Percentiles rank a stretch among this genome's conserved stretches.
phyloP scores from a whole-genome alignment of 768 basidiomycete genomes.

The Phallus indusiatus region DNA sequence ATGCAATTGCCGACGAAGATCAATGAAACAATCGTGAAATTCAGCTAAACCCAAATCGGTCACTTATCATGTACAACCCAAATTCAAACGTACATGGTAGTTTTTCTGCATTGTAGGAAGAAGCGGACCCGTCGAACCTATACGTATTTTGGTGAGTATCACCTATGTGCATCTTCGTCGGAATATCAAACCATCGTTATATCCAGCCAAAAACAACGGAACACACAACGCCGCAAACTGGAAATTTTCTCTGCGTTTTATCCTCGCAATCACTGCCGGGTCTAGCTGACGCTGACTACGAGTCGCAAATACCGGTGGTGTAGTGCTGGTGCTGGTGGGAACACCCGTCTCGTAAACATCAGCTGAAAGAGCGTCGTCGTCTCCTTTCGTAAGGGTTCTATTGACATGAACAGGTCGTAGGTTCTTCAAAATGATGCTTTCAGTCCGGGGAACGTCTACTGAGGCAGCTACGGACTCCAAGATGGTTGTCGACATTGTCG shows the following conservation, averaged over 20 bases:
- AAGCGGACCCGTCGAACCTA: conserved; percentile 48
- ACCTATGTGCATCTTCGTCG: neutral
- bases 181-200: conserved; percentile 51
- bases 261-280: neutral
- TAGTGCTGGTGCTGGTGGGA: neutral
- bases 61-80: neutral
- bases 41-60: conserved; percentile 19
- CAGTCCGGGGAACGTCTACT: neutral
- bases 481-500: neutral
- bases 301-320: neutral
- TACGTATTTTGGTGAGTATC: neutral
- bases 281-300: neutral
- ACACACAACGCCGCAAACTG: conserved; percentile 50
- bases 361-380: neutral
- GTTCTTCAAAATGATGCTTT: neutral
- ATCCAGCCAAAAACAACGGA: conserved; percentile 54
- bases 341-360: too few species aligned
- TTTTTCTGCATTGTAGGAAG: conserved; percentile 29
- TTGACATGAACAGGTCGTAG: neutral
- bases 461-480: neutral
- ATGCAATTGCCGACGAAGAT: conserved; percentile 33
- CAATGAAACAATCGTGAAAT: conserved; percentile 31
- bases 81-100: conserved; percentile 22
- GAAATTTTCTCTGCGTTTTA: conserved; percentile 22
- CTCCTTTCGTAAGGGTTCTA: neutral